Conservation (phyloP, 75 land plant species). For the Picea sitchensis region DNA sequence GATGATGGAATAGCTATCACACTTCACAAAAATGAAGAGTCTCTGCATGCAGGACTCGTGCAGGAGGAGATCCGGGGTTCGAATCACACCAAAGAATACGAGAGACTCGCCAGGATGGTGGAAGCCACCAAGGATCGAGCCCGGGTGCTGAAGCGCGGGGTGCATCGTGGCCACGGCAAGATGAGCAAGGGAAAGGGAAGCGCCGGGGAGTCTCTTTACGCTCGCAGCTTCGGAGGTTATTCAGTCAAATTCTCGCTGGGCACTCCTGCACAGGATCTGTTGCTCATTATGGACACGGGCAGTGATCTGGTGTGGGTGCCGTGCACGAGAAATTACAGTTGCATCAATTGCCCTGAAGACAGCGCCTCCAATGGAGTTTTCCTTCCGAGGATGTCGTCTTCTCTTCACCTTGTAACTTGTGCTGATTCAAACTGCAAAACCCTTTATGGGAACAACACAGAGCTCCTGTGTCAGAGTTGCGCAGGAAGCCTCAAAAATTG, state of each 20-base stretch:
- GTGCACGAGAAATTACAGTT: slow-evolving; percentile 35
- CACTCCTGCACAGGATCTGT: slow-evolving; percentile 43
- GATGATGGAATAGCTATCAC: no score
- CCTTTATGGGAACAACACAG: slow-evolving; percentile 19
- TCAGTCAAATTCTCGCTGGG: slow-evolving; percentile 46
- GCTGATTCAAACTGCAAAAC: slow-evolving; percentile 40
- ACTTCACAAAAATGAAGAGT: no score
- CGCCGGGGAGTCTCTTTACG: slow-evolving; percentile 20
- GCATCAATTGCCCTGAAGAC: no score
- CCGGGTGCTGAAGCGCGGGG: no score
- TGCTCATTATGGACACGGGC: slow-evolving; percentile 54
- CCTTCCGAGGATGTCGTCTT: slow-evolving; percentile 47
- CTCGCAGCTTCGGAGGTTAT: slow-evolving; percentile 61
- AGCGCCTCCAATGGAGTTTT: slow-evolving; percentile 13
- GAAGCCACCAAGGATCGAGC: no score
- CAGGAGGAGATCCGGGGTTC: no score
- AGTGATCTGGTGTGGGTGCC: slow-evolving; percentile 55
- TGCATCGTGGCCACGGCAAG: no score
- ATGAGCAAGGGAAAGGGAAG: no score
- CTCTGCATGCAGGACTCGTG: no score
- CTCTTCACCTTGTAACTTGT: slow-evolving; percentile 45
- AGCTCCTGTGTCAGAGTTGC: slow-evolving; percentile 2
- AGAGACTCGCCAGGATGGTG: no score
- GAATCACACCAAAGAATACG: no score
- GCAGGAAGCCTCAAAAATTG: slow-evolving; percentile 14